Evolutionary conservation across 1,284 basidiomycete species (phyloP).

Genomic region (Puccinia triticina): DNA sequence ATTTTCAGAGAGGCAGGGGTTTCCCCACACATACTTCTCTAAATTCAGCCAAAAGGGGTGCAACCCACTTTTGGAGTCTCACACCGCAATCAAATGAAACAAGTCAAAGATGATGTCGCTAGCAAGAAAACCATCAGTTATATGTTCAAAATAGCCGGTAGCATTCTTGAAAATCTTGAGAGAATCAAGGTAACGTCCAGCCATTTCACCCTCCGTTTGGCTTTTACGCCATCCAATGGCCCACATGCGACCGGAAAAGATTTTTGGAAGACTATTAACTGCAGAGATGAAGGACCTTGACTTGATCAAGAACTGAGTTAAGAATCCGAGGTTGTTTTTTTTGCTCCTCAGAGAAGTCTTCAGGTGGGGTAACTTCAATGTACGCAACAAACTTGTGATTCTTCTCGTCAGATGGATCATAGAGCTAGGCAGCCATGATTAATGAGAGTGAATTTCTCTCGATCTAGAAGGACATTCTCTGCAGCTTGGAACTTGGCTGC

Average conservation of each 20-base stretch:
- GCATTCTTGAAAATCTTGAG: neutral
- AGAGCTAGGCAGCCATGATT: neutral
- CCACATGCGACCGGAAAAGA: neutral
- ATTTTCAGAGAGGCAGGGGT: too few relatives aligned
- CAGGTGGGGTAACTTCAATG: neutral
- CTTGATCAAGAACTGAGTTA: neutral
- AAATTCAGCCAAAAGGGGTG: too few relatives aligned
- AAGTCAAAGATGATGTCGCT: neutral
- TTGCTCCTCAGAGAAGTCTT: neutral
- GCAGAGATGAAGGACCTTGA: neutral
- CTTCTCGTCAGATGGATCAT: neutral
- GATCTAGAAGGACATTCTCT: neutral
- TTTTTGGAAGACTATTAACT: neutral
- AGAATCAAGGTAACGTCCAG: neutral
- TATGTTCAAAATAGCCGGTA: neutral
- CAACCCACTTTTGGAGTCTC: too few relatives aligned
- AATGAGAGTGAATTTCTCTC: neutral
- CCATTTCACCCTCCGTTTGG: conserved; percentile 3
- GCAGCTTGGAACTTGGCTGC: neutral
- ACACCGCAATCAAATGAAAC: neutral
- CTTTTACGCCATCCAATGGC: neutral
- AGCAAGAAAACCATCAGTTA: neutral
- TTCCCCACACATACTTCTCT: too few relatives aligned
- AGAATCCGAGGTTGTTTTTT: neutral
- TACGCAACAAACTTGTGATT: conserved; percentile 5